Percentiles rank a stretch among this genome's conserved stretches.
phyloP scores from a whole-genome alignment of 176 grass and related monocot species.

The Luzula sylvatica region DNA sequence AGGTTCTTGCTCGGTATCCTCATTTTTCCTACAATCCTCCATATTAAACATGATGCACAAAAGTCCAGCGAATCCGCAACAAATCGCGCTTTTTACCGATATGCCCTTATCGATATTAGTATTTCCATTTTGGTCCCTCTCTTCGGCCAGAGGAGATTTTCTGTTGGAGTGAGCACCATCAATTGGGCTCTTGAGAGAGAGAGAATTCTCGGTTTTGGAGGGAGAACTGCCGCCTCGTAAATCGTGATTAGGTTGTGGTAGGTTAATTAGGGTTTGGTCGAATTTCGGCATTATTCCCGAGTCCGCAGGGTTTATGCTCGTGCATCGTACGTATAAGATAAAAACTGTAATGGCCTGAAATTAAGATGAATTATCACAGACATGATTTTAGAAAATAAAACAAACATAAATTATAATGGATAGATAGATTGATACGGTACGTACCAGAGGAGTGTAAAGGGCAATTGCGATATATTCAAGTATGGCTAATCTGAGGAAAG shows the following conservation, averaged over 20 bases:
- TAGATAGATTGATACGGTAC: too few species aligned
- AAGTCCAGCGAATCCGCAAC: conserved; percentile 64
- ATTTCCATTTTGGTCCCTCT: conserved; percentile 25
- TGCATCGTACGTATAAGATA: conserved; percentile 91
- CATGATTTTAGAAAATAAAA: conserved; percentile 15
- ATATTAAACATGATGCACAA: conserved; percentile 76
- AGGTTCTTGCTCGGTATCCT: conserved; percentile 57
- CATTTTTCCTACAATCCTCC: conserved; percentile 75
- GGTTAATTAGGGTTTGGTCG: conserved; percentile 47
- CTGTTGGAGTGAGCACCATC: conserved; percentile 45
- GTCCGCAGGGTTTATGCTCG: conserved; percentile 98
- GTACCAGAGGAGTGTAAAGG: conserved; percentile 92
- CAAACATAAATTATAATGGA: neutral
- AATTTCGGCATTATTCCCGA: conserved; percentile 95
- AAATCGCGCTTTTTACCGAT: conserved; percentile 42
- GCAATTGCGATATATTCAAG: conserved; percentile 57
- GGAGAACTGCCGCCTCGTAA: conserved; percentile 31
- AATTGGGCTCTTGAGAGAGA: conserved; percentile 60
- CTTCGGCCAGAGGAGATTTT: conserved; percentile 26
- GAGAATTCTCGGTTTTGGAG: conserved; percentile 43
- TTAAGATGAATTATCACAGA: conserved; percentile 3
- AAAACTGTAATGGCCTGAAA: conserved; percentile 89
- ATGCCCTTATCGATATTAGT: conserved; percentile 15
- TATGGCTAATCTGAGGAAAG: conserved; percentile 64
- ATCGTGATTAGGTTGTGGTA: conserved; percentile 34